phyloP scores from a whole-genome alignment of 2,329 filamentous ascomycete genomes.

The Arachnopeziza araneosa region DNA sequence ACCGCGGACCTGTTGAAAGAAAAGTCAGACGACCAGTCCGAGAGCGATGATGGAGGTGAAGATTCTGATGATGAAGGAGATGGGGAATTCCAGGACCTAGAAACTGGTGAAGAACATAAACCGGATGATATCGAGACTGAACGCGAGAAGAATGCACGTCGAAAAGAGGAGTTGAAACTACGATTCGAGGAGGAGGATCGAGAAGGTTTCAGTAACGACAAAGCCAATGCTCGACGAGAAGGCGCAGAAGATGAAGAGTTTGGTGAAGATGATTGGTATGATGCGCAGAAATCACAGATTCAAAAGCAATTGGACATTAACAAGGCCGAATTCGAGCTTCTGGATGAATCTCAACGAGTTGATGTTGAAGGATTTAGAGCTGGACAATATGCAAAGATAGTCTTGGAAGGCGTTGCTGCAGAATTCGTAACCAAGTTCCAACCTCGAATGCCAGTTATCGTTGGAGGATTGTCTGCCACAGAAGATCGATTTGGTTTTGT shows the following conservation, averaged over 20 bases:
- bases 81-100: conserved; percentile 79
- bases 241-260: conserved; percentile 71
- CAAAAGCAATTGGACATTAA: conserved; percentile 98
- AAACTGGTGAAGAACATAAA: conserved; percentile 62
- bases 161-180: conserved; percentile 90
- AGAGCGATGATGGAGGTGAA: conserved; percentile 37
- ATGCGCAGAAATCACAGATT: conserved; percentile 87
- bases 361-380: conserved; percentile 87
- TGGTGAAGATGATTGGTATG: conserved; percentile 98
- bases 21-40: conserved; percentile 39
- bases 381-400: conserved; percentile 87
- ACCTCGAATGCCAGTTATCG: conserved; percentile 73
- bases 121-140: conserved; percentile 67
- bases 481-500: conserved; percentile 95
- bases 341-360: conserved; percentile 78
- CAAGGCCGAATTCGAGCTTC: conserved; percentile 80
- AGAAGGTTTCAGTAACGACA: conserved; percentile 92
- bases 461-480: conserved; percentile 87
- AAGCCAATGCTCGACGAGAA: conserved; percentile 68
- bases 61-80: conserved; percentile 65
- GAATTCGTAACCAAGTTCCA: conserved; percentile 85
- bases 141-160: conserved; percentile 80
- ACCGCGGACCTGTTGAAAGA: conserved; percentile 57
- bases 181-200: conserved; percentile 96
- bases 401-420: conserved; percentile 81